Base-by-base conservation (phyloP, 768 basidiomycete species). In the Pleurotus djamor region DNA sequence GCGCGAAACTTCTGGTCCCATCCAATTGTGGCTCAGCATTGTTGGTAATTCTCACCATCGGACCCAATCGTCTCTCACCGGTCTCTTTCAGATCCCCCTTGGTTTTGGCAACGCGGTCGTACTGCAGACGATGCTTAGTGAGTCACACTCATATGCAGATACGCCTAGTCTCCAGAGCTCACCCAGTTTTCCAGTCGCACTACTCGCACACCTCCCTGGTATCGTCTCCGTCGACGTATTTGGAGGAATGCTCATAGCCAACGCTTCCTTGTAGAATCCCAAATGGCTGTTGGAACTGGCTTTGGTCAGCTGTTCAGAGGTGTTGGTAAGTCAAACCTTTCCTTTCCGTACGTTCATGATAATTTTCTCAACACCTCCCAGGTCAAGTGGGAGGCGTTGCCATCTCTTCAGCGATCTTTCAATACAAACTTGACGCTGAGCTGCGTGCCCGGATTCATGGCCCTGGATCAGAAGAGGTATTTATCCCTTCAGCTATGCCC, bases 61-160 rank as follows among this genome's bases (percentile, higher is more conserved):
- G 38, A 10, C 38, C 9, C 10, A 41, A 41, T n/a, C 38, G 38
- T 41, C n/a, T 41, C 35, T 36, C 37, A 28, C 34, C 16, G n/a
- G 14, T 43, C 17, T 12, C 16, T 14, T 21, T 4, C 57, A 89
- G 87, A 77, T 86, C 57, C 87, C 88, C 1, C 72, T 88, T n/a
- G 88, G 88, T 0, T 89, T 90, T 65, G 88, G 88, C 10, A 88
- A 88, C 66, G 87, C 87, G 0, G 83, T 89, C 0, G 85, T 88
- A 0, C 68, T 88, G 32, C 87, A 88, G 68, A 88, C 87, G 0
- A 85, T 86, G 77, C 71, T 88, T 28, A 86, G 85, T 88, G 65
- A 37, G 83, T 73, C 13, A 38, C 45, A 47, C 6, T 51, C 48
- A n/a, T 38, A 3, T 32, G 51, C 21, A 8, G 21, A 28, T 34